Evolutionary conservation across 23 red algal genomes (phyloP), one percentile per base, ranked within the genome.

Genomic region (Gracilaria gracilis): DNA sequence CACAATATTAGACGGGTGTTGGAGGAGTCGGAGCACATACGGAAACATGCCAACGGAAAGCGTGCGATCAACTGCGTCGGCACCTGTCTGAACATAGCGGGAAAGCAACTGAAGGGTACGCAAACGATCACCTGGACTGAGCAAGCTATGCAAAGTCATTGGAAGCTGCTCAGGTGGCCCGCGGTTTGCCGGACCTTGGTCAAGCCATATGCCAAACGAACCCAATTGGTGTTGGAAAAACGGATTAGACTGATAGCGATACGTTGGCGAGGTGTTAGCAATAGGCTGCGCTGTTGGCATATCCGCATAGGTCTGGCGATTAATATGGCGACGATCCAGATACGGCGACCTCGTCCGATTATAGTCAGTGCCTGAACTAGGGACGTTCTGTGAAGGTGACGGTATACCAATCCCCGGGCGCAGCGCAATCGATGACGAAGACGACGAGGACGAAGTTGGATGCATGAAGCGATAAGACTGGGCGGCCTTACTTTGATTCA

Each of bases 41-140:
- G 93, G 97, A 80, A 99, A 99, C 49, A 96, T 92, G 42, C 97
- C 97, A 27, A 99, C 90, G 65, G 97, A 96, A 64, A 99, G 75
- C 0, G 90, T 83, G 7, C 89, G 51, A 55, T 99, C 95, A 54
- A 96, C 90, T 17, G 97, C 97, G 13, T 62, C 85, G 39, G 92
- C 74, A 57, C 97, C 93, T 6, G 92, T 95, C 47, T 99, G 93
- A 50, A 95, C 83, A 67, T 92, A 99, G 31, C 94, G 89, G 19
- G 97, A 95, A 35, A 99, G 89, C 35, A 99, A 61, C 23, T 88
- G 94, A 70, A 99, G 64, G 17, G 94, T 94, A 29, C 81, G 81
- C 59, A 96, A 65, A 21, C 97, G 94, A 66, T 92, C 85, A 25
- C 61, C 40, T 47, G 90, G 91, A 51, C 84, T 93, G 8, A 99